Percentiles rank a stretch among this genome's conserved stretches.
phyloP scores from a whole-genome alignment of 108 stramenopile species.

The Nitzschia sp. region DNA sequence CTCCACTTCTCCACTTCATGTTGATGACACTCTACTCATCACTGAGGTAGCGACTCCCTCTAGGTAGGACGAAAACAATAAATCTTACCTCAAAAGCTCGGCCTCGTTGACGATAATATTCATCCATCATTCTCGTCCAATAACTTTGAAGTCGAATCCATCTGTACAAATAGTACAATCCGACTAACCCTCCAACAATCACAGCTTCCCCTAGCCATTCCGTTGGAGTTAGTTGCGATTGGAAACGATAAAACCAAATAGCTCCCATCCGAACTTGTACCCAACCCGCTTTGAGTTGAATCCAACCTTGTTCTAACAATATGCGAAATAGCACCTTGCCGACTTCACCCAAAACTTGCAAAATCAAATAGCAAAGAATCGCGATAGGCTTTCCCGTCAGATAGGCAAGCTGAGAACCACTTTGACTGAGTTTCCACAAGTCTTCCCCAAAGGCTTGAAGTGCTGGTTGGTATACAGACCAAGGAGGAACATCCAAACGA shows the following conservation, averaged over 20 bases:
- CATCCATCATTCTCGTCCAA: conserved; percentile 44
- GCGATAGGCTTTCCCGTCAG: conserved; percentile 51
- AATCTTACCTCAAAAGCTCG: conserved; percentile 31
- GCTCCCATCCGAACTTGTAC: conserved; percentile 39
- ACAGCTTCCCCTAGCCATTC: conserved; percentile 52
- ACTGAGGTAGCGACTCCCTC: too few species aligned
- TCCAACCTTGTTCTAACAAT: conserved; percentile 50
- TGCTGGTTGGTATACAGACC: conserved; percentile 45
- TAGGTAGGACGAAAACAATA: too few species aligned
- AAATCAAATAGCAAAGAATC: conserved; percentile 47
- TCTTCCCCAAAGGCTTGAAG: conserved; percentile 33
- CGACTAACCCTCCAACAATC: conserved; percentile 31
- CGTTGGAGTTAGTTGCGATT: conserved; percentile 45
- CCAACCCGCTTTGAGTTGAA: conserved; percentile 36
- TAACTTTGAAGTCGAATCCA: conserved; percentile 66
- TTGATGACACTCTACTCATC: too few species aligned
- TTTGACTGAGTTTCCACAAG: conserved; percentile 33
- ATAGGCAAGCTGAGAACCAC: conserved; percentile 42
- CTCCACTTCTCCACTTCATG: too few species aligned
- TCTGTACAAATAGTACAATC: conserved; percentile 49
- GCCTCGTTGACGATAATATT: conserved; percentile 47
- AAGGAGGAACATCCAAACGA: conserved; percentile 47
- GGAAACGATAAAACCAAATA: conserved; percentile 54
- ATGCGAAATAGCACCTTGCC: conserved; percentile 36
- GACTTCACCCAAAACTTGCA: conserved; percentile 31